phyloP scores from a whole-genome alignment of 2,329 filamentous ascomycete species.

The Ceratocystis eucalypticola region DNA sequence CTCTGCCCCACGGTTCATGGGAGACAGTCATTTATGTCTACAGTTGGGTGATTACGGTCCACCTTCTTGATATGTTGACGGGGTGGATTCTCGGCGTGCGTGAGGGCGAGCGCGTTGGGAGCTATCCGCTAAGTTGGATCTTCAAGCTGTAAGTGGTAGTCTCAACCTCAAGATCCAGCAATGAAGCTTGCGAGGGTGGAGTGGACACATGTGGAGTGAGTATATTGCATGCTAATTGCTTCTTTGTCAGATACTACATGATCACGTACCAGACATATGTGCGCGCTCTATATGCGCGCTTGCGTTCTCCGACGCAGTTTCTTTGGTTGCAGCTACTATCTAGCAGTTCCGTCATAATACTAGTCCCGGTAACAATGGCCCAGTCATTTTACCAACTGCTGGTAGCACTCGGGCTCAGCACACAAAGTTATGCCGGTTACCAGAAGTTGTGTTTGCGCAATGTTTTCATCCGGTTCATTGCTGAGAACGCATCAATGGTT shows the following conservation, averaged over 20 bases:
- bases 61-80: constrained; percentile 49
- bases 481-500: constrained; percentile 56
- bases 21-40: constrained; percentile 59
- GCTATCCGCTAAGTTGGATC: constrained; percentile 56
- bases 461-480: constrained; percentile 53
- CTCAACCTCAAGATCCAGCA: background rate
- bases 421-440: constrained; percentile 48
- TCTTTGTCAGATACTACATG: constrained; percentile 43
- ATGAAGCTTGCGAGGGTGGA: background rate
- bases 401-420: constrained; percentile 40
- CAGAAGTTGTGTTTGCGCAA: constrained; percentile 53
- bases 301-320: constrained; percentile 52
- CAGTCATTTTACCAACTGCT: constrained; percentile 43
- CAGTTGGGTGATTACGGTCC: constrained; percentile 54
- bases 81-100: constrained; percentile 54
- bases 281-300: constrained; percentile 52
- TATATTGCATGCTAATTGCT: background rate
- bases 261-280: constrained; percentile 60
- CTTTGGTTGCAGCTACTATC: constrained; percentile 51
- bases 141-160: constrained; percentile 47
- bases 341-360: constrained; percentile 47
- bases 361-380: constrained; percentile 52
- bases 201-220: too few species aligned
- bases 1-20: constrained; percentile 50
- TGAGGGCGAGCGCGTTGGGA: constrained; percentile 53